A percentile compares a stretch with the other conserved stretches of the same genome.
phyloP scores from a whole-genome alignment of 495 filamentous ascomycete species.

The Penicillium angulare region DNA sequence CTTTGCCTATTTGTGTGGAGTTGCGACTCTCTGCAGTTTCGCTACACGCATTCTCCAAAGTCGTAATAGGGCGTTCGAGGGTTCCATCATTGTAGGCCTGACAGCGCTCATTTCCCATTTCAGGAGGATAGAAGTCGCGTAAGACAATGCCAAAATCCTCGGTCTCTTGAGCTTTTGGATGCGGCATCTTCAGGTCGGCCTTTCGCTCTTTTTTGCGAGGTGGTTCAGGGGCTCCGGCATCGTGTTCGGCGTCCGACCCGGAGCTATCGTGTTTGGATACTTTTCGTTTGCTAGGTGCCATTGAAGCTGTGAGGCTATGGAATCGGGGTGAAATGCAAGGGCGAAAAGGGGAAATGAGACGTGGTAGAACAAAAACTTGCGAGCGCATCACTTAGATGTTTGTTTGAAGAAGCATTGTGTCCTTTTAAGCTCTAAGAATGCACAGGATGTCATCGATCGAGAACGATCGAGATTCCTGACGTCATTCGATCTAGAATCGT shows the following conservation, averaged over 20 bases:
- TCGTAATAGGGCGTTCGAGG: slow-evolving; percentile 68
- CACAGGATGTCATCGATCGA: slow-evolving; percentile 22
- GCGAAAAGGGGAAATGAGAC: neutral
- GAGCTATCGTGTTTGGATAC: slow-evolving; percentile 10
- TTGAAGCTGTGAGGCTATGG: neutral
- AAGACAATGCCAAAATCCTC: slow-evolving; percentile 70
- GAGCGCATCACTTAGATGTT: slow-evolving; percentile 3
- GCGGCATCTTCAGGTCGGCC: slow-evolving; percentile 24
- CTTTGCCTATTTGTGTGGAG: slow-evolving; percentile 49
- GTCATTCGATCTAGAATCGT: slow-evolving; percentile 22
- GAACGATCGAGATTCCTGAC: slow-evolving; percentile 22
- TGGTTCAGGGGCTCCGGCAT: neutral
- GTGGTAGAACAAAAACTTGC: neutral
- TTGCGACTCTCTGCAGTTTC: slow-evolving; percentile 49
- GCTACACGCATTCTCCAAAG: slow-evolving; percentile 51
- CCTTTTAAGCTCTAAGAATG: slow-evolving; percentile 1
- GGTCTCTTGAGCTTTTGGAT: slow-evolving; percentile 44
- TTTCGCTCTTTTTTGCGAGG: slow-evolving; percentile 9
- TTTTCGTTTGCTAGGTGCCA: slow-evolving; percentile 32
- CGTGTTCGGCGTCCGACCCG: neutral
- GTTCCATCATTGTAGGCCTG: slow-evolving; percentile 65
- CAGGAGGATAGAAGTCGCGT: slow-evolving; percentile 78
- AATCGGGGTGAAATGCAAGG: neutral
- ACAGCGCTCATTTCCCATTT: slow-evolving; percentile 78
- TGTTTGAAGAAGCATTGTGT: neutral